phyloP scores from a whole-genome alignment of 495 filamentous ascomycete genomes.

The Daldinia decipiens region DNA sequence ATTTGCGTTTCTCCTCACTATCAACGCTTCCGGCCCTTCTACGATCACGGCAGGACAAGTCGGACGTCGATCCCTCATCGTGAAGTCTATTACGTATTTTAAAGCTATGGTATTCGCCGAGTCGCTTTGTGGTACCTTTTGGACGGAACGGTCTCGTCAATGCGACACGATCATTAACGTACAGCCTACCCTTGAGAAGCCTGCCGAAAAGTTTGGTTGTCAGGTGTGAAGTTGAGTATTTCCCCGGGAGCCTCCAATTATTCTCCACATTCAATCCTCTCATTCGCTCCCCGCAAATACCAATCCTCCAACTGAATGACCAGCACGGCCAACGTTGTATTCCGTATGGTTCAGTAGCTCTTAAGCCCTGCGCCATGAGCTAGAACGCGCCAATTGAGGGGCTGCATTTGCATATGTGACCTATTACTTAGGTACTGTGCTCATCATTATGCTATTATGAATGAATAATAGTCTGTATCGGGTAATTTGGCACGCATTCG shows the following conservation, averaged over 20 bases:
- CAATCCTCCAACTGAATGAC: constrained; percentile 29
- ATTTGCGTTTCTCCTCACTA: constrained; percentile 15
- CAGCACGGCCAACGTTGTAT: constrained; percentile 24
- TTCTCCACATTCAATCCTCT: constrained; percentile 36
- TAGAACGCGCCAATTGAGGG: constrained; percentile 22
- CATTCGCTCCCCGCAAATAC: constrained; percentile 36
- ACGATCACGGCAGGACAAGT: constrained; percentile 20
- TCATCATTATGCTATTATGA: constrained; percentile 18
- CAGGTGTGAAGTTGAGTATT: constrained; percentile 42
- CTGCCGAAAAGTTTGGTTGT: constrained; percentile 39
- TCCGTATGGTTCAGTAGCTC: constrained; percentile 36
- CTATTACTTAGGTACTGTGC: constrained; percentile 17
- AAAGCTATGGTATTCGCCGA: constrained; percentile 41
- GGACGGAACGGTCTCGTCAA: constrained; percentile 35
- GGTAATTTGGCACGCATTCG: constrained; percentile 15
- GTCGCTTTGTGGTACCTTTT: constrained; percentile 27
- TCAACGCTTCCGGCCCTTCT: constrained; percentile 10
- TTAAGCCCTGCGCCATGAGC: constrained; percentile 24
- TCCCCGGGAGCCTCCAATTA: constrained; percentile 38
- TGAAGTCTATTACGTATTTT: constrained; percentile 45
- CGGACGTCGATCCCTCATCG: constrained; percentile 16
- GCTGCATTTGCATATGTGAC: constrained; percentile 18
- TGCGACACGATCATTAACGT: constrained; percentile 27
- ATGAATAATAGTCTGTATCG: constrained; percentile 25
- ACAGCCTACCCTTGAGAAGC: constrained; percentile 19